A percentile compares a stretch with the other conserved stretches of the same genome.
These are phyloP conservation scores for Zopfia rhizophila DNA, from an alignment of 2,329 filamentous ascomycete genomes.

Conservation along the genomic window DNA sequence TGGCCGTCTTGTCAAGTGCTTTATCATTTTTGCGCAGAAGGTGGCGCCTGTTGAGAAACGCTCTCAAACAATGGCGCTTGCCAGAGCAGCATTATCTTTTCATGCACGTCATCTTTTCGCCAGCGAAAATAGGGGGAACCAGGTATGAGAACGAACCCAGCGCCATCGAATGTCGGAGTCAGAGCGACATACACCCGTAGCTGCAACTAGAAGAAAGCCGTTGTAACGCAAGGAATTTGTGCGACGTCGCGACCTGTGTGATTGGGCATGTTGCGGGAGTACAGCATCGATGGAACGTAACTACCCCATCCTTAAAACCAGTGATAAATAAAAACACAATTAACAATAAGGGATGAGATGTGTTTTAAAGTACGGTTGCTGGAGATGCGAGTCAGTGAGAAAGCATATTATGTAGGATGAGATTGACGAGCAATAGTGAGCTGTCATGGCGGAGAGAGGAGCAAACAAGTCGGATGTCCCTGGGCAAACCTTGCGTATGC, in stretches of 20 bases:
- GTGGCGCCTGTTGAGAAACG: constrained; percentile 42
- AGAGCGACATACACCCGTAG: constrained; percentile 35
- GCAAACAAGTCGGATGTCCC: constrained; percentile 2
- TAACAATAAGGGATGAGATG: constrained; percentile 16
- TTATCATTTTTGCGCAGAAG: constrained; percentile 15
- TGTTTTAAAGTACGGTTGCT: constrained; percentile 18
- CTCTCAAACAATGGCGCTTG: constrained; percentile 37
- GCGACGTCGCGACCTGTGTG: constrained; percentile 22
- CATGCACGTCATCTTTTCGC: constrained; percentile 20
- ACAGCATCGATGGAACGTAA: constrained; percentile 48
- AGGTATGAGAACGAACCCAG: constrained; percentile 26
- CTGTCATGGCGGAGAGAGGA: constrained; percentile 16
- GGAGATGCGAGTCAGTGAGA: constrained; percentile 9
- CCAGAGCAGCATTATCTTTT: constrained; percentile 6
- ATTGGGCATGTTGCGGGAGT: constrained; percentile 33
- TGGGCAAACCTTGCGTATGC: constrained; percentile 12
- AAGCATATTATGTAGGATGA: constrained; percentile 7
- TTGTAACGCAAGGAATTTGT: constrained; percentile 43
- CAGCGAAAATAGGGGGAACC: constrained; percentile 25
- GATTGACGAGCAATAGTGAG: constrained; percentile 10
- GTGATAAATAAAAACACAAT: not conserved
- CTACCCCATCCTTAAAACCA: constrained; percentile 24
- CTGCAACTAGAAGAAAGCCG: constrained; percentile 42
- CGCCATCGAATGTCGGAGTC: constrained; percentile 38
- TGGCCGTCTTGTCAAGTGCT: constrained; percentile 42